Base-by-base conservation (phyloP, 2,329 filamentous ascomycete genomes). In the Xylaria arbuscula region DNA sequence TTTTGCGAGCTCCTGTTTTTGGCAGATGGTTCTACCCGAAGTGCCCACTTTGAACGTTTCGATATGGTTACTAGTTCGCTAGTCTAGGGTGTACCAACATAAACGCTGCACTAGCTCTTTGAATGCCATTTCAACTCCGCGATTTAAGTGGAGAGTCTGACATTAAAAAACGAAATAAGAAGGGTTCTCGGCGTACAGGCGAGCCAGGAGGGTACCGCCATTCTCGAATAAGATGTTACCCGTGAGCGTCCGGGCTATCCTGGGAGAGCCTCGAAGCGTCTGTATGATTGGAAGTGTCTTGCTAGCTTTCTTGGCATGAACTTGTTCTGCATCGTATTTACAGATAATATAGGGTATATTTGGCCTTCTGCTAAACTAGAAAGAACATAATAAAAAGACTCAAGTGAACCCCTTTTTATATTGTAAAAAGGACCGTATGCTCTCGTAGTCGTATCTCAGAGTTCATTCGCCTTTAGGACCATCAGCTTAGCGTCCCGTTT, bases 1-100 rank as follows among this genome's bases (percentile, higher is more conserved):
- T 45, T 45, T 45, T 45, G 40, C 40, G 40, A 45, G 40, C 40
- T 45, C 40, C 40, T 45, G 40, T n/a, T 45, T 45, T 45, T 45
- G 40, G 40, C 17, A 17, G 40, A 45, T 45, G 40, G 40, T 45
- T 15, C 15, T 45, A 17, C 15, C 15, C 15, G 6, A 7, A 45
- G 40, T n/a, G 40, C 17, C 40, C 40, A 45, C 40, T 45, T 1
- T n/a, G 40, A 19, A 45, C 13, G 40, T 45, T 45, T 17, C 15
- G 40, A 17, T 17, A 45, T 45, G 17, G 40, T 45, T 4, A 45
- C 40, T 17, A n/a, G n/a, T n/a, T n/a, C n/a, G n/a, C n/a, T n/a
- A n/a, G n/a, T n/a, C n/a, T n/a, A n/a, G 40, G 40, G 40, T 45
- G 40, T 17, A 45, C 40, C 40, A 45, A 17, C 40, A 28, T 28